These are phyloP conservation scores for Cercospora berteroae DNA, from an alignment of 2,329 filamentous ascomycete genomes.

Conservation along the genomic window DNA sequence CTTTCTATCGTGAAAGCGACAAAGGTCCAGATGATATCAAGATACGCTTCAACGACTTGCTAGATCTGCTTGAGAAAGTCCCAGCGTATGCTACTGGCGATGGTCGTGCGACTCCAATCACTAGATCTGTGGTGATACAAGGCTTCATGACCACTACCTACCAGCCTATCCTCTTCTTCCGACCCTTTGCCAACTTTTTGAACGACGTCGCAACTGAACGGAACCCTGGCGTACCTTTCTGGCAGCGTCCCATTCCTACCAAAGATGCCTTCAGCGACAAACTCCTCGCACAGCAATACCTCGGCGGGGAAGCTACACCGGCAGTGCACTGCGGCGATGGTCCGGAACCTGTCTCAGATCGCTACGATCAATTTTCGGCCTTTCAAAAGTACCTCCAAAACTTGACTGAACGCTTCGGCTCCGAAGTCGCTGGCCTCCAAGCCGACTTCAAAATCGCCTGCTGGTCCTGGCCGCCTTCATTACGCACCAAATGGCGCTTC, in stretches of 20 bases:
- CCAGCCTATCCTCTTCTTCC: slow-evolving; percentile 24
- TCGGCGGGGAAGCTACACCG: slow-evolving; percentile 22
- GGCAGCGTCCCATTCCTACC: slow-evolving; percentile 22
- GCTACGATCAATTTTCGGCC: slow-evolving; percentile 12
- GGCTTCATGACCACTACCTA: slow-evolving; percentile 25
- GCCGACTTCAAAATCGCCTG: slow-evolving; percentile 27
- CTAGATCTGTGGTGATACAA: slow-evolving; percentile 17
- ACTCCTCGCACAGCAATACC: slow-evolving; percentile 20
- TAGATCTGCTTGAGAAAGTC: slow-evolving; percentile 17
- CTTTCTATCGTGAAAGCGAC: slow-evolving; percentile 20
- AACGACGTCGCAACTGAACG: slow-evolving; percentile 17
- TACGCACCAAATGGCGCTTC: slow-evolving; percentile 27
- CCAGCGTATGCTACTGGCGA: slow-evolving; percentile 21
- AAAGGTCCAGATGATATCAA: slow-evolving; percentile 18
- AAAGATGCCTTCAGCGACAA: slow-evolving; percentile 24
- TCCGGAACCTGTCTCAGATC: slow-evolving; percentile 14
- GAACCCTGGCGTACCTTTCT: slow-evolving; percentile 23
- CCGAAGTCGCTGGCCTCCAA: slow-evolving; percentile 20
- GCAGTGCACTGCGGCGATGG: slow-evolving; percentile 25
- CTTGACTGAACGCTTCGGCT: slow-evolving; percentile 22
- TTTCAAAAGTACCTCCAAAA: slow-evolving; percentile 20
- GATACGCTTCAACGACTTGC: slow-evolving; percentile 16
- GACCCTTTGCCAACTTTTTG: slow-evolving; percentile 22
- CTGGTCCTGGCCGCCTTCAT: slow-evolving; percentile 24
- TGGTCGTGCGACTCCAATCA: slow-evolving; percentile 23